Conservation (phyloP, 2,329 filamentous ascomycete genomes). For the Lachnellula subtilissima region DNA sequence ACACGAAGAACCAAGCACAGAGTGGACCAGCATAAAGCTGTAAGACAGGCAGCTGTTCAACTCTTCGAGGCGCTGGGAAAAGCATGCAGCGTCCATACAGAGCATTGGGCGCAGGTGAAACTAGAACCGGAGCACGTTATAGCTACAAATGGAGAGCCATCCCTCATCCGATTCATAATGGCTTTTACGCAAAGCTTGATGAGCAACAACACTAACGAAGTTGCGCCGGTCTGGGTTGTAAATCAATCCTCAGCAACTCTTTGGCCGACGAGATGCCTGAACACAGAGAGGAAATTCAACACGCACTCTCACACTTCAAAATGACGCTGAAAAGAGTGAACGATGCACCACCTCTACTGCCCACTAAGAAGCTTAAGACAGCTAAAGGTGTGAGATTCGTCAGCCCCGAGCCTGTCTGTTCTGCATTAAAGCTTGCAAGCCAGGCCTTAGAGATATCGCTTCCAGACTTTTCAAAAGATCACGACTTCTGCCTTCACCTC, state of each 20-base stretch:
- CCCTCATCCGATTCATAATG: slow-evolving; percentile 1
- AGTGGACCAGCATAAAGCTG: not conserved
- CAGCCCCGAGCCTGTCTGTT: not conserved
- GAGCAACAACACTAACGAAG: not conserved
- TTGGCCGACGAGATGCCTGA: not conserved
- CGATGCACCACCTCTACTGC: not conserved
- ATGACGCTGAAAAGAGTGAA: not conserved
- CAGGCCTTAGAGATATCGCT: not conserved
- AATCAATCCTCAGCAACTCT: not conserved
- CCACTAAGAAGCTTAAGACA: not conserved
- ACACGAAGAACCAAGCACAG: not conserved
- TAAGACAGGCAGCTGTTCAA: not conserved
- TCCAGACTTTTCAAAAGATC: slow-evolving; percentile 10
- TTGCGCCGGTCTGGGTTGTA: not conserved
- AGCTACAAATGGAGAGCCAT: not conserved
- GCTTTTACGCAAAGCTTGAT: slow-evolving; percentile 1
- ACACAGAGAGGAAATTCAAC: not conserved
- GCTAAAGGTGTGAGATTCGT: not conserved
- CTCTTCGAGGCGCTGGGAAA: slow-evolving; percentile 1
- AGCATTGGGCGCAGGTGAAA: slow-evolving; percentile 1
- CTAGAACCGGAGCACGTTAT: not conserved
- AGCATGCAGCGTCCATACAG: not conserved
- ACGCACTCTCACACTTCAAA: not conserved
- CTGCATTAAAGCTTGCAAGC: not conserved
- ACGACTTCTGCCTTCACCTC: slow-evolving; percentile 11